Base-by-base conservation (phyloP, 192 early-diverging fungal genomes). In the Ambispora gerdemannii region DNA sequence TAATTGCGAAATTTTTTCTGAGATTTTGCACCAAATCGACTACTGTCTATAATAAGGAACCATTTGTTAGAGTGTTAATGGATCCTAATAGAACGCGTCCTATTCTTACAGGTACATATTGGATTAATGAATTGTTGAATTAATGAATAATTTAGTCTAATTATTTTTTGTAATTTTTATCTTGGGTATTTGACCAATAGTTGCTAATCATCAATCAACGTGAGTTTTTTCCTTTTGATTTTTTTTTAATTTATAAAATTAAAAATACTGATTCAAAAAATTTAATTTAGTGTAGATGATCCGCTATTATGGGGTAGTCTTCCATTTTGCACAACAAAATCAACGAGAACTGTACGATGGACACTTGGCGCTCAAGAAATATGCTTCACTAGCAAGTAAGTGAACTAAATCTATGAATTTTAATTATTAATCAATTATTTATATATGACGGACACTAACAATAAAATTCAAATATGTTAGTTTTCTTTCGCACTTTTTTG, bases 311-410 rank as follows among this genome's bases (percentile, higher is more conserved):
- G 91, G 91, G 91, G 90, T 27, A 73, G 84, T 4, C 69, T 93
- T 62, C 90, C 90, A 10, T 63, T 79, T 64, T 80, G 74, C n/a
- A 81, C 82, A 49, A 77, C 83, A 4, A 76, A 74, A 67, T 67
- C 74, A 33, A 80, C 78, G 0, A 67, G 78, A 27, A 74, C 77
- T 1, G 81, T 89, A 77, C 86, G 95, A 43, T 95, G 92, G 91
- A 88, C 90, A 6, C 78, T 96, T 38, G 91, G 92, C n/a, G 93
- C 95, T 6, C 86, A 86, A 62, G 93, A 96, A 71, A 86, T 95
- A 22, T 90, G 91, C 53, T 96, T 89, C 79, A 87, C 81, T 27
- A 91, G 83, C 74, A 77, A 83, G 82, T 91, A 80, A 73, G 78
- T 78, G 34, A 52, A 28, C 30, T 15, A 19, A 20, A 36, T 74